Base-by-base conservation (phyloP, 345 rosid genomes). In the Salix purpurea region DNA sequence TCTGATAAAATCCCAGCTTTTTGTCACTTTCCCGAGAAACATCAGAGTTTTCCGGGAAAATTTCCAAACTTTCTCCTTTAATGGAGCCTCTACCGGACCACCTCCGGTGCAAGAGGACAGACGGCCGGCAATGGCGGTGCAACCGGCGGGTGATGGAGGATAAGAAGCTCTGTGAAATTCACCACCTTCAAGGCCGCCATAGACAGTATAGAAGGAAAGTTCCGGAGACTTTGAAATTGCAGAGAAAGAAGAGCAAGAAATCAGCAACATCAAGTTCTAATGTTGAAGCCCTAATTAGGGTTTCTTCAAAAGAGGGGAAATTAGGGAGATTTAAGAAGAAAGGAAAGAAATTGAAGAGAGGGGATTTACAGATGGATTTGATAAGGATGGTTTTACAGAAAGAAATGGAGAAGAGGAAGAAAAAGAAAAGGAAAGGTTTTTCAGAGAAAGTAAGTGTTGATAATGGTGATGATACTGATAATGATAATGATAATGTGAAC, bases 101-200 rank as follows among this genome's bases (percentile, higher is more conserved):
- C 83, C 88, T 90, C 40, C 92, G 98, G 69, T 96, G 99, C 74
- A 91, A 91, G 70, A 83, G 99, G 67, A 93, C 96, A 8, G 99
- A 96, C 75, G 98, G 99, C 21, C 83, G 91, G 84, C 90, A 88
- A 83, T 93, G 99, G 99, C 83, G 99, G 83, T 96, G 99, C 89
- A 81, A 77, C 75, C 81, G 93, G 66, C 88, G 87, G 24, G 98
- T 92, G 32, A 72, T 84, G 87, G 94, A 87, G 34, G 92, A 89
- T 18, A 89, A 85, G 85, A 96, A 91, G 89, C 90, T 91, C 76
- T 96, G 98, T 67, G 98, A 96, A 76, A 66, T 84, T 77, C 99
- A 96, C 65, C 83, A 87, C 82, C 84, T 92, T 4, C 96, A 91
- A 77, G 97, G 90, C 1, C 84, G 69, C 30, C 94, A 80, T 28